These are phyloP conservation scores for Kodamaea derodonti DNA, from an alignment of 1,139 yeast genomes.

Conservation along the genomic window DNA sequence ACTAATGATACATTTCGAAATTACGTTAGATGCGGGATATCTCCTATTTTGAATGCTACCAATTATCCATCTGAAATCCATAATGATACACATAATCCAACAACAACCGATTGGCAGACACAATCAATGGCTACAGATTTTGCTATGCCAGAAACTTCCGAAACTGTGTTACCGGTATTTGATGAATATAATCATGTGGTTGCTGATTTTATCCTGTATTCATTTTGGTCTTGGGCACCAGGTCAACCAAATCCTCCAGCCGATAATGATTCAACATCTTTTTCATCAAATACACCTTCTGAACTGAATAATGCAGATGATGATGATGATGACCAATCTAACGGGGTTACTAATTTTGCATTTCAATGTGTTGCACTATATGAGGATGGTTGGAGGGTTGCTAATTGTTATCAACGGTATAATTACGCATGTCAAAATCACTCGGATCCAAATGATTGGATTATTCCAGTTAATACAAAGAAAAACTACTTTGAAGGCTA, in stretches of 20 bases:
- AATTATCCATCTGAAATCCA: conserved; percentile 9
- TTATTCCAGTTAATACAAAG: conserved; percentile 25
- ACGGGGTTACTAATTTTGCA: conserved; percentile 31
- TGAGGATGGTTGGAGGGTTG: conserved; percentile 51
- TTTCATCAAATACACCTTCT: conserved; percentile 2
- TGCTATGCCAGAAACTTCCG: background rate
- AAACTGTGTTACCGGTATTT: background rate
- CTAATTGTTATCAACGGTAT: conserved; percentile 57
- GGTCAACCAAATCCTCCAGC: conserved; percentile 42
- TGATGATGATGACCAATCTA: conserved; percentile 8
- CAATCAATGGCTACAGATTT: conserved; percentile 1
- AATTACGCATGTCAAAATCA: conserved; percentile 54
- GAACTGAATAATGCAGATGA: background rate
- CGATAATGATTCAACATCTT: conserved; percentile 10
- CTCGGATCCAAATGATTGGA: conserved; percentile 45
- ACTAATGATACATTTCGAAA: conserved; percentile 26
- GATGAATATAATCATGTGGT: conserved; percentile 6
- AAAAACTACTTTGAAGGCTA: conserved; percentile 52
- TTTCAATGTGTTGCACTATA: conserved; percentile 59
- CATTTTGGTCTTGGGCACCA: conserved; percentile 71
- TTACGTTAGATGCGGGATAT: conserved; percentile 51
- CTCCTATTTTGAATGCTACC: conserved; percentile 53
- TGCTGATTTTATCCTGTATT: conserved; percentile 21
- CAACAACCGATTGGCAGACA: background rate
- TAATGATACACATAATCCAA: background rate